Evolutionary conservation across 116 monocot genomes (phyloP), one percentile per base, ranked within the genome.

Genomic region (Dioscorea cayenensis): DNA sequence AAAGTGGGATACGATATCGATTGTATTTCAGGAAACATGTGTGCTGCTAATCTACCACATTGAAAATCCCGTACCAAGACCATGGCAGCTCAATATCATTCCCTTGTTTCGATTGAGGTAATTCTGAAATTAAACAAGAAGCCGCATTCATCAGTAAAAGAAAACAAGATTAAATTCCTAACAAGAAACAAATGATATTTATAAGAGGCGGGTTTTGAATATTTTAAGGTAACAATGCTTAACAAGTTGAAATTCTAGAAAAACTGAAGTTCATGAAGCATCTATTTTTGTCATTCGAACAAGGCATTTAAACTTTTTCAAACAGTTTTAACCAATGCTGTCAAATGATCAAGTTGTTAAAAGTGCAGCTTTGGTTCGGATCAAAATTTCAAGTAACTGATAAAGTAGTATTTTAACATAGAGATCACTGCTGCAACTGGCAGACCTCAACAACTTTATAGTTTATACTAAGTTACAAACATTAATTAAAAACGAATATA

Each of bases 41-140:
- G 55, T 18, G 55, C 55, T 55, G 51, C 21, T 49, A 19, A 68
- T 70, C 85, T 77, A 90, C 85, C 81, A 86, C 67, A 92, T 67
- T 0, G 90, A 71, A 43, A 88, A 82, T 81, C 88, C 87, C 11
- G 82, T 81, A 20, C 92, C 96, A 68, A 96, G 92, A 32, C 96
- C 96, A 74, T 96, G 92, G 87, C 96, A 96, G 16, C 92, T 95
- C 73, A 96, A 84, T 72, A 92, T 92, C 79, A 96, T 76, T 67
- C 92, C 83, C 75, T 88, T 95, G 87, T 92, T 66, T 28, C 80
- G 89, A 71, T 90, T 87, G 22, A 96, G 81, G 52, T 90, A 90
- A 69, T 92, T 90, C 95, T 96, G 85, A 35, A 73, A 81, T 51
- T 28, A 58, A 79, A 65, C 29, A 9, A 32, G 50, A 16, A 52